Evolutionary conservation across 2,329 filamentous ascomycete genomes (phyloP).

Genomic region (Chaetomium globosum): DNA sequence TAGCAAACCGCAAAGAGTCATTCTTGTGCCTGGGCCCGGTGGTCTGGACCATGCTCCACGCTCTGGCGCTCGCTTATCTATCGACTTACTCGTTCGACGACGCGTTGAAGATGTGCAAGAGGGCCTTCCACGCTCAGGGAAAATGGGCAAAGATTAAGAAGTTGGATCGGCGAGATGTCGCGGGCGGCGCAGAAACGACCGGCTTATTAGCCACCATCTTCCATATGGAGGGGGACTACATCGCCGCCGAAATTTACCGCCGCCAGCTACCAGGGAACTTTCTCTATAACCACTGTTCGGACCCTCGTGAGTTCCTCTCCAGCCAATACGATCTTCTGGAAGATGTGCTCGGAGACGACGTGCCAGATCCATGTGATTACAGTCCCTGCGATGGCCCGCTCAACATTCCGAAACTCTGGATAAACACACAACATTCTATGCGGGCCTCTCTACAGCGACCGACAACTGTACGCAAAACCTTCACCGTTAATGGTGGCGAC

Average conservation of each 20-base stretch:
- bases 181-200: slow-evolving; percentile 6
- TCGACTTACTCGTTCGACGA: slow-evolving; percentile 2
- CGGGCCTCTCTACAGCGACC: neutral
- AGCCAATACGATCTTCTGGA: neutral
- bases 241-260: slow-evolving; percentile 14
- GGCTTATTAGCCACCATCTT: slow-evolving; percentile 6
- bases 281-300: neutral
- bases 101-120: slow-evolving; percentile 2
- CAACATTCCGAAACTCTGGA: neutral
- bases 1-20: neutral
- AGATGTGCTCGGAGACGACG: neutral
- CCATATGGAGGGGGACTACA: slow-evolving; percentile 7
- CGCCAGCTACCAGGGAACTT: neutral
- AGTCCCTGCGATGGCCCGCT: neutral
- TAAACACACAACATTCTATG: neutral
- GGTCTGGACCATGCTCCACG: slow-evolving; percentile 10
- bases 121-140: neutral
- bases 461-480: neutral
- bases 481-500: neutral
- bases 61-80: neutral
- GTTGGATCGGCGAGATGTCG: neutral
- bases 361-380: neutral
- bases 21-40: neutral
- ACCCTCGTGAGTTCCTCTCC: neutral
- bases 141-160: neutral